These are phyloP conservation scores for Pythium sp. DNA, from an alignment of 352 stramenopile species.

Conservation along the genomic window DNA sequence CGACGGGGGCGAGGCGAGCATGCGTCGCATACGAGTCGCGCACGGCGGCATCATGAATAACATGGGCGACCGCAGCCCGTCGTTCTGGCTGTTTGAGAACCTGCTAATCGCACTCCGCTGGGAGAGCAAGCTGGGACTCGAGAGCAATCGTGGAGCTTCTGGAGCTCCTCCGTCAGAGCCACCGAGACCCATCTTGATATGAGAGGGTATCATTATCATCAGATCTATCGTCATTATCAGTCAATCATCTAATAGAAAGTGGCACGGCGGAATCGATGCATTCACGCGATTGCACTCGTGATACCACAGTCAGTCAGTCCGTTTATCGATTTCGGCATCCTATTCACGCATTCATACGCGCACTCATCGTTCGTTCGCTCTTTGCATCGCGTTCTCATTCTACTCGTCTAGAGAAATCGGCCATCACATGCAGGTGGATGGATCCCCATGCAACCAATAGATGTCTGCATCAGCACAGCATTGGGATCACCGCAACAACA, in stretches of 20 bases:
- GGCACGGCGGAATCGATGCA: neutral
- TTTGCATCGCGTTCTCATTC: too few species aligned
- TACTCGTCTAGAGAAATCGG: too few species aligned
- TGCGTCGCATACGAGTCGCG: constrained; percentile 23
- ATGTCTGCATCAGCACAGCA: too few species aligned
- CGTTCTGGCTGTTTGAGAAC: constrained; percentile 59
- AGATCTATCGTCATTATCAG: neutral
- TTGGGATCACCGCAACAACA: too few species aligned
- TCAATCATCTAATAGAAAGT: constrained; percentile 1
- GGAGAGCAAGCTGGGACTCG: constrained; percentile 46
- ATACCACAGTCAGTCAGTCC: neutral
- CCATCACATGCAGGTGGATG: too few species aligned
- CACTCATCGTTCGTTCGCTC: neutral
- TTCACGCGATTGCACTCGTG: neutral
- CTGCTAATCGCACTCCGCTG: constrained; percentile 49
- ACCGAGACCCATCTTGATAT: neutral
- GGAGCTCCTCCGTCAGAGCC: neutral
- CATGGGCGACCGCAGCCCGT: constrained; percentile 52
- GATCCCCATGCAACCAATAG: too few species aligned
- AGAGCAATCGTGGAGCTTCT: neutral
- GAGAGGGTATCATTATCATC: neutral
- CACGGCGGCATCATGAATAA: constrained; percentile 60
- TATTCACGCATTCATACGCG: neutral
- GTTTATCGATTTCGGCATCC: neutral
- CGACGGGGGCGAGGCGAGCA: constrained; percentile 22